These are phyloP conservation scores for Rhizopus arrhizus DNA, from an alignment of 371 early-diverging fungal genomes.

Conservation along the genomic window DNA sequence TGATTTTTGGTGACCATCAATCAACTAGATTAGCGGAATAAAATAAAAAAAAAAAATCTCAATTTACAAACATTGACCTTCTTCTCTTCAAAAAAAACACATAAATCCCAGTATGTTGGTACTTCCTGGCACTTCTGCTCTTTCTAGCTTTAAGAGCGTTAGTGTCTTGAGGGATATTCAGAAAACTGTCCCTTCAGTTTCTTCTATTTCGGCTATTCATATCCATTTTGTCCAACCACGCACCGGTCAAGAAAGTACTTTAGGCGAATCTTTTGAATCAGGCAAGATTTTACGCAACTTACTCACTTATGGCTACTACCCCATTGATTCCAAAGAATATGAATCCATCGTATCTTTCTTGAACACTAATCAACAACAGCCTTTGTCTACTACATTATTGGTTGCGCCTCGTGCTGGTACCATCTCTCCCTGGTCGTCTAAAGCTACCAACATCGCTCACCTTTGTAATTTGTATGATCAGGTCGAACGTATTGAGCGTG, in stretches of 20 bases:
- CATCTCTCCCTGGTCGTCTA: slow-evolving; percentile 98
- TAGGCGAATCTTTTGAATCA: slow-evolving; percentile 37
- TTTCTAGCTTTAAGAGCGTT: slow-evolving; percentile 70
- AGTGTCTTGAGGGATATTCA: slow-evolving; percentile 60
- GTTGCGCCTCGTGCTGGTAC: slow-evolving; percentile 91
- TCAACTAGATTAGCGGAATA: slow-evolving; percentile 13
- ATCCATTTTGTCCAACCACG: slow-evolving; percentile 74
- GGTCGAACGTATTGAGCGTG: slow-evolving; percentile 88
- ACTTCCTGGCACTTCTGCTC: slow-evolving; percentile 74
- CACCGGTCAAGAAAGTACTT: slow-evolving; percentile 41
- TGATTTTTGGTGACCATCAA: slow-evolving; percentile 11
- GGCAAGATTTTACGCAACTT: slow-evolving; percentile 49
- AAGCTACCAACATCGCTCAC: slow-evolving; percentile 94
- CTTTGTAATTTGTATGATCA: slow-evolving; percentile 76
- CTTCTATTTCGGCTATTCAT: slow-evolving; percentile 61
- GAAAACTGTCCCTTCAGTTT: slow-evolving; percentile 49
- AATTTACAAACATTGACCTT: neutral
- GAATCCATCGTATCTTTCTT: slow-evolving; percentile 45
- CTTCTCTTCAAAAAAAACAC: neutral
- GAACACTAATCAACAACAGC: slow-evolving; percentile 32
- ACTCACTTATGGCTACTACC: slow-evolving; percentile 51
- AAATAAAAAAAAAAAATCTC: slow-evolving; percentile 5
- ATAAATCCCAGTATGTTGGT: slow-evolving; percentile 61
- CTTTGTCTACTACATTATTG: slow-evolving; percentile 48
- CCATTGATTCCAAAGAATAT: slow-evolving; percentile 34